These are phyloP conservation scores for Noccaea bulbosa DNA, from an alignment of 345 rosid species.

Conservation along the genomic window DNA sequence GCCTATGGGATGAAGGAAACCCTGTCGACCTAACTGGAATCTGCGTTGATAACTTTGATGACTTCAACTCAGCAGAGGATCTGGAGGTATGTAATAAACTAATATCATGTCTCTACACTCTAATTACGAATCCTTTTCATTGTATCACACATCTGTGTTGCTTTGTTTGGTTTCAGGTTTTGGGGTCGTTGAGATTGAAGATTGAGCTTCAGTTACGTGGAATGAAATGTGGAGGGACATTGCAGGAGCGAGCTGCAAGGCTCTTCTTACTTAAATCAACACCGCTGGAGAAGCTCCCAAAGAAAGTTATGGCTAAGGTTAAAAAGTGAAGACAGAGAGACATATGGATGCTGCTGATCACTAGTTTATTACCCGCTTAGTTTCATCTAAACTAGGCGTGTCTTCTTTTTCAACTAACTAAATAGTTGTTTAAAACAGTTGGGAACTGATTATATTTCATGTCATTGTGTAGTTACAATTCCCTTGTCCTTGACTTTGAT, in stretches of 20 bases:
- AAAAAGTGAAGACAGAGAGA: too few species aligned
- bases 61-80: conserved; percentile 60
- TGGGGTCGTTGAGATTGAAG: conserved; percentile 89
- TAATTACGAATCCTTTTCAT: not conserved
- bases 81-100: conserved; percentile 65
- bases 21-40: too few species aligned
- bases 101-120: not conserved
- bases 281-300: conserved; percentile 83
- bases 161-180: conserved; percentile 47
- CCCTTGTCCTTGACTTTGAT: too few species aligned
- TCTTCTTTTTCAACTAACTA: too few species aligned
- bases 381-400: too few species aligned
- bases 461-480: too few species aligned
- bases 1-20: too few species aligned
- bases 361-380: too few species aligned
- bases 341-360: too few species aligned
- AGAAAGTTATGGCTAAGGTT: conserved; percentile 76
- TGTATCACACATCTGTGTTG: not conserved
- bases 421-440: too few species aligned
- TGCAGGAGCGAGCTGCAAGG: conserved; percentile 91
- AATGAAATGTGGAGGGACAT: conserved; percentile 86
- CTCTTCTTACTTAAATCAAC: conserved; percentile 75
- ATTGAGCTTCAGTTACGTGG: conserved; percentile 70
- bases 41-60: conserved; percentile 49
- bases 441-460: too few species aligned